Conservation (phyloP, 164 flowering plant species). For the Magnolia sinica region DNA sequence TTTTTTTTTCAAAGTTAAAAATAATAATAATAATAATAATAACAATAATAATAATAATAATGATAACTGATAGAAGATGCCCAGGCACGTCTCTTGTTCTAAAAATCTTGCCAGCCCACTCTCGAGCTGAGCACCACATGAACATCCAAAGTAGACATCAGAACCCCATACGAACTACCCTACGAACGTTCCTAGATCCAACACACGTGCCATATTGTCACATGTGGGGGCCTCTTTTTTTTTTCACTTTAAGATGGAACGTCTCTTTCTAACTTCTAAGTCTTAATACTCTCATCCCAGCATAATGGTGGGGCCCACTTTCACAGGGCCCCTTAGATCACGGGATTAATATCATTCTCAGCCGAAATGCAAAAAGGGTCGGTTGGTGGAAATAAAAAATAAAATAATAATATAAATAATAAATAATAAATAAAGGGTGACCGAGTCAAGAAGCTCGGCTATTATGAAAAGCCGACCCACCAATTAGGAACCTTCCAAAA, state of each 20-base stretch:
- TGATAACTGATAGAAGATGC: no score
- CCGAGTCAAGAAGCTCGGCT: constrained; percentile 3
- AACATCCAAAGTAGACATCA: no score
- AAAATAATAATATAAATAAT: not conserved
- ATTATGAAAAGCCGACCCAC: not conserved
- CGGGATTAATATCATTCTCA: not conserved
- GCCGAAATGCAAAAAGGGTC: not conserved
- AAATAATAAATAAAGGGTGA: not conserved
- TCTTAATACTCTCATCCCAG: not conserved
- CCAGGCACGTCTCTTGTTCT: no score
- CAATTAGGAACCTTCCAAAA: not conserved
- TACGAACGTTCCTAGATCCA: no score
- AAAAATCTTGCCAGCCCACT: no score
- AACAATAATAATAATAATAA: no score
- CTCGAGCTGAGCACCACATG: no score
- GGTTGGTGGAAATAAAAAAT: not conserved
- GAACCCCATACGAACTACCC: no score
- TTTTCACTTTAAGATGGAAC: not conserved
- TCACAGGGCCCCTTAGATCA: not conserved
- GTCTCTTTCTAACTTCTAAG: not conserved
- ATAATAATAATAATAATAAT: no score
- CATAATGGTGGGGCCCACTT: not conserved
- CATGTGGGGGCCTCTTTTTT: no score
- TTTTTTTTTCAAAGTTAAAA: no score
- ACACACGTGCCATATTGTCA: no score